Conservation (phyloP, 495 filamentous ascomycete genomes). For the Bryoglossum gracile region DNA sequence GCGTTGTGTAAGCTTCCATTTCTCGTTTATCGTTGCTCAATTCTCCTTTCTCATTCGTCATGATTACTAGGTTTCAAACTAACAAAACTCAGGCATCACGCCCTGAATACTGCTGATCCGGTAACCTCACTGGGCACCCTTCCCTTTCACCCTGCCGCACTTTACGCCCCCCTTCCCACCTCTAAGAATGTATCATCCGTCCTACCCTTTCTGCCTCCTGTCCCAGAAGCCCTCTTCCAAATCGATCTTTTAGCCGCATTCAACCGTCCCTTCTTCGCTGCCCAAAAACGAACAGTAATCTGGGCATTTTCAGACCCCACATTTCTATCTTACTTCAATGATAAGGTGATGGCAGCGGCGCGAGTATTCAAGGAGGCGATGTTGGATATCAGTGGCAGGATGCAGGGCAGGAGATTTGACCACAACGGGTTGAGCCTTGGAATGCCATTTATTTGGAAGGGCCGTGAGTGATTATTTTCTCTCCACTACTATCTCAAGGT, state of each 20-base stretch:
- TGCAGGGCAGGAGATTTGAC: conserved; percentile 28
- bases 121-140: conserved; percentile 24
- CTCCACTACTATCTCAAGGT: too few species aligned
- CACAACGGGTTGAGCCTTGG: conserved; percentile 28
- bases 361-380: conserved; percentile 21
- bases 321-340: conserved; percentile 21
- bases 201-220: conserved; percentile 26
- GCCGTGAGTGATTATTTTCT: too few species aligned
- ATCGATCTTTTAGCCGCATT: conserved; percentile 24
- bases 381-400: conserved; percentile 23
- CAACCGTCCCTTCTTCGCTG: conserved; percentile 22
- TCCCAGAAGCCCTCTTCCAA: conserved; percentile 23
- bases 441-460: conserved; percentile 34
- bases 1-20: background rate
- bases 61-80: background rate
- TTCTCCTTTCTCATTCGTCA: background rate
- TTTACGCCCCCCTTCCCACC: conserved; percentile 30
- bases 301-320: conserved; percentile 27
- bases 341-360: conserved; percentile 14
- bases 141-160: conserved; percentile 30
- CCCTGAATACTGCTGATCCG: conserved; percentile 28
- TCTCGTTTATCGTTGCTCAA: too few species aligned
- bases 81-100: conserved; percentile 23
- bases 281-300: conserved; percentile 23
- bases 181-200: conserved; percentile 27